phyloP scores from a whole-genome alignment of 495 filamentous ascomycete species.

The Amorphotheca resinae region DNA sequence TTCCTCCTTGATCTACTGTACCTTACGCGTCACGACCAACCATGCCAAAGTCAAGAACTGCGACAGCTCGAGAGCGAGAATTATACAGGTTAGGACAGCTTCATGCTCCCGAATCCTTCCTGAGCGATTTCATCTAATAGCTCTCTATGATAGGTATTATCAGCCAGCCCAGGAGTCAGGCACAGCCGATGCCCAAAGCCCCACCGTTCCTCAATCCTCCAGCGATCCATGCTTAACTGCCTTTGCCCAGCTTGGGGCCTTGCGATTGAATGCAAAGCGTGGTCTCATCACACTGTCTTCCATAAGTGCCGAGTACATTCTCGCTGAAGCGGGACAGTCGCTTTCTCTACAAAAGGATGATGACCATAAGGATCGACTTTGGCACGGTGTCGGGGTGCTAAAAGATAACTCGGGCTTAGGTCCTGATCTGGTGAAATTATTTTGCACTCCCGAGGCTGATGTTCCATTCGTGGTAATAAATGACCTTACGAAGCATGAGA shows the following conservation, averaged over 20 bases:
- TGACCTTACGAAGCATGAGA: slow-evolving; percentile 26
- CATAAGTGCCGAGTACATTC: slow-evolving; percentile 24
- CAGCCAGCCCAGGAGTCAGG: slow-evolving; percentile 7
- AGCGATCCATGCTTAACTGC: slow-evolving; percentile 30
- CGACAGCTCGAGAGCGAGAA: slow-evolving; percentile 15
- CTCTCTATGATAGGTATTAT: slow-evolving; percentile 10
- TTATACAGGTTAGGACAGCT: slow-evolving; percentile 9
- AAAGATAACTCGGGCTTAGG: slow-evolving; percentile 17
- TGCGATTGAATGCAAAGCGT: slow-evolving; percentile 26
- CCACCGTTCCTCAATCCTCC: slow-evolving; percentile 3
- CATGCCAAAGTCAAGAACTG: not conserved
- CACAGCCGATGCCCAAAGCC: not conserved
- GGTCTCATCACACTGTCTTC: slow-evolving; percentile 31
- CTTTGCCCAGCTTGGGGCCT: slow-evolving; percentile 31
- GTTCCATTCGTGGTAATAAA: slow-evolving; percentile 20
- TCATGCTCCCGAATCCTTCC: not conserved
- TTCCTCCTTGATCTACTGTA: too few relatives aligned
- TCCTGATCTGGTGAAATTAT: slow-evolving; percentile 11
- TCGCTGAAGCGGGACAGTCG: slow-evolving; percentile 26
- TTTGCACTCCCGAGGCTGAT: slow-evolving; percentile 12
- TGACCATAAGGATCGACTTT: slow-evolving; percentile 15
- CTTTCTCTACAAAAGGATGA: slow-evolving; percentile 18
- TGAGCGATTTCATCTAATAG: not conserved
- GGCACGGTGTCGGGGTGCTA: slow-evolving; percentile 17
- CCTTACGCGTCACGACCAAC: too few relatives aligned